Percentiles rank a stretch among this genome's conserved stretches.
phyloP scores from a whole-genome alignment of 2,329 filamentous ascomycete genomes.

The Fusarium sp. region DNA sequence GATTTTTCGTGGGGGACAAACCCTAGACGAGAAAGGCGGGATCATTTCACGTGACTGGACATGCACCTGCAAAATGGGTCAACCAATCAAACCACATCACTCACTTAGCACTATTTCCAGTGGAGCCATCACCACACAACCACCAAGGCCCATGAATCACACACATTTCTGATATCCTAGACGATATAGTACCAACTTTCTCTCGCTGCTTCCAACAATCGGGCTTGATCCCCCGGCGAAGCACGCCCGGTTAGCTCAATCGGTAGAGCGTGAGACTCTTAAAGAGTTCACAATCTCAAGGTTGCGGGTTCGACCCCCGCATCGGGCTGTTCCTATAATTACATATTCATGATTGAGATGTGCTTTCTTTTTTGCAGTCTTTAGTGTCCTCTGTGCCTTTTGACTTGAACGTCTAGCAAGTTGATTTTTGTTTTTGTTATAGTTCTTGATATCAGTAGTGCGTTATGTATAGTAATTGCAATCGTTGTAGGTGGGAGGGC shows the following conservation, averaged over 20 bases:
- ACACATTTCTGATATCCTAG: not conserved
- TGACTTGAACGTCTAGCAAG: not conserved
- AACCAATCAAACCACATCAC: not conserved
- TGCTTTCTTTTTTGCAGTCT: constrained; percentile 32
- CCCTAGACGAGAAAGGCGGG: constrained; percentile 50
- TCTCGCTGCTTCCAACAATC: constrained; percentile 10
- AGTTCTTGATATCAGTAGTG: too few species aligned
- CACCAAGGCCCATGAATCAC: not conserved
- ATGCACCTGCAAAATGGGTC: not conserved
- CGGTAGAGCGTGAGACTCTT: constrained; percentile 77
- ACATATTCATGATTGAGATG: constrained; percentile 43
- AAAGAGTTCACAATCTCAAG: constrained; percentile 61
- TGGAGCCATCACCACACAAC: not conserved
- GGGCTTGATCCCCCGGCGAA: constrained; percentile 60
- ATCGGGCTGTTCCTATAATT: constrained; percentile 55
- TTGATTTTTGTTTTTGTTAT: not conserved
- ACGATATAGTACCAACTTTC: not conserved
- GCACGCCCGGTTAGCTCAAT: constrained; percentile 54
- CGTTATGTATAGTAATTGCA: not conserved
- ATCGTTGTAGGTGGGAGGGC: not conserved
- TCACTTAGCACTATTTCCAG: not conserved
- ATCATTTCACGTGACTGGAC: constrained; percentile 47
- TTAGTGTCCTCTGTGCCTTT: not conserved
- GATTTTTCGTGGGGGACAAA: constrained; percentile 52
- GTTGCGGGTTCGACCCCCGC: constrained; percentile 66